Conservation (phyloP, 345 rosid genomes). For the Raphanus sativus region DNA sequence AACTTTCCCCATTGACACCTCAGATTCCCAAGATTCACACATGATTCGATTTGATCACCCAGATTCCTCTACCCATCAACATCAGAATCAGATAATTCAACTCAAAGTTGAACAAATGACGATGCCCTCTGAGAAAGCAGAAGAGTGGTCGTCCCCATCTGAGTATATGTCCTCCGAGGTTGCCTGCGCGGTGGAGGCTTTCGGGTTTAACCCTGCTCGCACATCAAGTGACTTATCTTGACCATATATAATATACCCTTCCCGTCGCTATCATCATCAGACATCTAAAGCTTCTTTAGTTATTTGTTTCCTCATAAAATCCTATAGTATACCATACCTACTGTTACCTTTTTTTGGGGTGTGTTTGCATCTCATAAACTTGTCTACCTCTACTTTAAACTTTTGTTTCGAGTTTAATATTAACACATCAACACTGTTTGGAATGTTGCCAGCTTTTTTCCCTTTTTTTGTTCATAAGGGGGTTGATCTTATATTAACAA, state of each 20-base stretch:
- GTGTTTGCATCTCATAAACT: constrained; percentile 9
- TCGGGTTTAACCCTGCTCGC: constrained; percentile 30
- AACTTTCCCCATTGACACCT: constrained; percentile 10
- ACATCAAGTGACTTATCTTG: constrained; percentile 37
- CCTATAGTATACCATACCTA: background rate
- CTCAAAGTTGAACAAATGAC: constrained; percentile 13
- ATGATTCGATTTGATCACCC: constrained; percentile 39
- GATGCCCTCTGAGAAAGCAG: background rate
- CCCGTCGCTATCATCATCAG: constrained; percentile 6
- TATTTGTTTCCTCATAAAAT: constrained; percentile 6
- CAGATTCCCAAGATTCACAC: constrained; percentile 24
- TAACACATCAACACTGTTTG: background rate
- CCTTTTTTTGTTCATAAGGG: background rate
- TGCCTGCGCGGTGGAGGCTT: constrained; percentile 32
- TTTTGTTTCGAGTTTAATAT: no score
- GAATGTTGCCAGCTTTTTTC: background rate
- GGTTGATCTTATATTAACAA: background rate
- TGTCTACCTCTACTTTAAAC: no score
- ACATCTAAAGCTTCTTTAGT: constrained; percentile 7
- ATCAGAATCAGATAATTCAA: background rate
- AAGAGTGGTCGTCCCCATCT: constrained; percentile 22
- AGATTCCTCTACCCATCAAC: background rate
- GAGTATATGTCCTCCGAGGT: constrained; percentile 34
- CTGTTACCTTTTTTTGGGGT: background rate
- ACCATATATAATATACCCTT: background rate